Base-by-base conservation (phyloP, 805 yeast genomes). In the Saccharomycopsis schoenii region DNA sequence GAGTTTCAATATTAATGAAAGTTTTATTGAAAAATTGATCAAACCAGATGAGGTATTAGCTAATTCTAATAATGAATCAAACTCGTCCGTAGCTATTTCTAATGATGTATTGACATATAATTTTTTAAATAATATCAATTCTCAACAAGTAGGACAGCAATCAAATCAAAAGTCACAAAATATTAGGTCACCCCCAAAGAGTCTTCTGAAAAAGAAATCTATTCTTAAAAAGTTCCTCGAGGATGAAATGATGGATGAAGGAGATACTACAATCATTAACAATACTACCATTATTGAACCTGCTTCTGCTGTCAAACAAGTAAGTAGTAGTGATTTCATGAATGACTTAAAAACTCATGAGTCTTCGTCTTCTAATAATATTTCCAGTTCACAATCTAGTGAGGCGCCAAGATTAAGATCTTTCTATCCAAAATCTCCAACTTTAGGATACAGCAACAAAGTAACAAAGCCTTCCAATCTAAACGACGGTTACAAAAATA, bases 211-310 rank as follows among this genome's bases (percentile, higher is more conserved):
- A 14, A 50, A 47, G 12, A 47, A 47, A 9, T 21, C 52, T 21
- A 47, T 47, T 14, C 15, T 47, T 9, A 41, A 59, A 34, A 47
- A 50, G 21, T 51, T 43, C 37, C 19, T 24, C n/a, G 56, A 60
- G 11, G 39, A 52, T 24, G 60, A 59, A 25, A 40, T 21, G n/a
- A 24, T 61, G 40, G 66, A 64, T 54, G 66, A 64, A 39, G 66
- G 66, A n/a, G 66, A 64, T 36, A 64, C 66, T 21, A 64, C 66
- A 9, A 62, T 64, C 17, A 60, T 62, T 19, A 64, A 62, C 34
- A 62, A 40, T 37, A 62, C 66, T 12, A 58, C 62, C 10, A 60
- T 64, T 15, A 60, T 64, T 55, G 66, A 62, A 19, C 37, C 43
- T 34, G n/a, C 21, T 50, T 40, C 37, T 12, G 34, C 52, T 40